Evolutionary conservation across 2,329 filamentous ascomycete species (phyloP).

Genomic region (Penicillium digitatum): DNA sequence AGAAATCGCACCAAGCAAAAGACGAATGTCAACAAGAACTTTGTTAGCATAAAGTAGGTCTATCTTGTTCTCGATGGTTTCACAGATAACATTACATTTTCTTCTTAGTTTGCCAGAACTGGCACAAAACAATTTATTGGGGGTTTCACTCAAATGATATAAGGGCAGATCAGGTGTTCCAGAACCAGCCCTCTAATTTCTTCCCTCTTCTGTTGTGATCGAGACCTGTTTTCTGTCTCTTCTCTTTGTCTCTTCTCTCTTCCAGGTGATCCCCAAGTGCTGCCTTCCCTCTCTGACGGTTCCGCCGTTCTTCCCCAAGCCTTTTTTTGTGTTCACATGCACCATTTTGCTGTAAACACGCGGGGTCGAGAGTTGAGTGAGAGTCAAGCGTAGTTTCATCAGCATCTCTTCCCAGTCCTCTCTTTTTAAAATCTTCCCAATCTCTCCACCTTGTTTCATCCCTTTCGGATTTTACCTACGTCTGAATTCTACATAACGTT

Average conservation of each 20-base stretch:
- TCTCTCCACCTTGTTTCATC: too few species aligned
- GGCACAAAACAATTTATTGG: neutral
- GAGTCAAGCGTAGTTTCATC: too few species aligned
- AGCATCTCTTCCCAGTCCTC: neutral
- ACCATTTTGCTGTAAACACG: neutral
- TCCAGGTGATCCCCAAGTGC: neutral
- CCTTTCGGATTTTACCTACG: neutral
- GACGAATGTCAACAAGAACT: neutral
- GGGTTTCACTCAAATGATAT: neutral
- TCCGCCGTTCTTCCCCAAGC: neutral
- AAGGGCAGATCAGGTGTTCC: neutral
- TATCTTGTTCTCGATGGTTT: neutral
- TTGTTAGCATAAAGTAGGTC: neutral
- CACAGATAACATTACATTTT: neutral
- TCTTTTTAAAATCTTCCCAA: too few species aligned
- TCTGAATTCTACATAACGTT: neutral
- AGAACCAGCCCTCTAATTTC: neutral
- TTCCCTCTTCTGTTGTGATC: neutral
- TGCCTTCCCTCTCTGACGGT: neutral
- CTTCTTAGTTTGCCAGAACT: neutral
- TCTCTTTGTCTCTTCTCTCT: neutral
- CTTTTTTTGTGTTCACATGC: neutral
- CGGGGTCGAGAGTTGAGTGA: neutral
- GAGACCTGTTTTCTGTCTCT: neutral
- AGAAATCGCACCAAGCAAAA: neutral